phyloP scores from a whole-genome alignment of 2,329 filamentous ascomycete species.

The Karstenula rhodostoma region DNA sequence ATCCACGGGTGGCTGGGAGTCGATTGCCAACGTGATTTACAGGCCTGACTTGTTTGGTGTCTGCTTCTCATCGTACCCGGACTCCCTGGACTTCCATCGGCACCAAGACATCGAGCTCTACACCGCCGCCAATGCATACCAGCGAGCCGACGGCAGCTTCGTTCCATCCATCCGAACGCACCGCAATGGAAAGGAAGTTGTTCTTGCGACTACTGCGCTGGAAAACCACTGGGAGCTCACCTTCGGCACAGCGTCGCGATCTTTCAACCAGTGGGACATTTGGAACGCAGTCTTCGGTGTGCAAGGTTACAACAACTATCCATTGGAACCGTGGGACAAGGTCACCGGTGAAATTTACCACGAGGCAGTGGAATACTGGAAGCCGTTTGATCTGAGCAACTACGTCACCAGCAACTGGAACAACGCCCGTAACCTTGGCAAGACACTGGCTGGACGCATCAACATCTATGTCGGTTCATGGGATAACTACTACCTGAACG shows the following conservation, averaged over 20 bases:
- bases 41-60: conserved; percentile 50
- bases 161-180: conserved; percentile 43
- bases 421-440: conserved; percentile 41
- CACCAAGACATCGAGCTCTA: conserved; percentile 51
- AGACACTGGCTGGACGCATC: conserved; percentile 41
- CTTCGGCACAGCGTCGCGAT: conserved; percentile 46
- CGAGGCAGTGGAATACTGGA: conserved; percentile 49
- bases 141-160: conserved; percentile 36
- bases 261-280: conserved; percentile 47
- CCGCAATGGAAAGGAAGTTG: conserved; percentile 35
- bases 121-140: conserved; percentile 39
- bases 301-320: conserved; percentile 49
- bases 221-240: conserved; percentile 52
- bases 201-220: conserved; percentile 35
- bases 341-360: conserved; percentile 50
- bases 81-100: conserved; percentile 48
- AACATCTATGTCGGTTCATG: conserved; percentile 47
- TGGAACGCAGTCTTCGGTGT: conserved; percentile 51
- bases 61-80: conserved; percentile 50
- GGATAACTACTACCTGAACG: conserved; percentile 50
- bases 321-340: conserved; percentile 52
- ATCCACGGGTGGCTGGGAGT: conserved; percentile 50
- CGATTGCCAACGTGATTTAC: conserved; percentile 47
- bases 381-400: conserved; percentile 45
- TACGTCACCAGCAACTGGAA: conserved; percentile 47